Evolutionary conservation across 2,329 filamentous ascomycete genomes (phyloP).

Genomic region (Leptographium radiaticola): DNA sequence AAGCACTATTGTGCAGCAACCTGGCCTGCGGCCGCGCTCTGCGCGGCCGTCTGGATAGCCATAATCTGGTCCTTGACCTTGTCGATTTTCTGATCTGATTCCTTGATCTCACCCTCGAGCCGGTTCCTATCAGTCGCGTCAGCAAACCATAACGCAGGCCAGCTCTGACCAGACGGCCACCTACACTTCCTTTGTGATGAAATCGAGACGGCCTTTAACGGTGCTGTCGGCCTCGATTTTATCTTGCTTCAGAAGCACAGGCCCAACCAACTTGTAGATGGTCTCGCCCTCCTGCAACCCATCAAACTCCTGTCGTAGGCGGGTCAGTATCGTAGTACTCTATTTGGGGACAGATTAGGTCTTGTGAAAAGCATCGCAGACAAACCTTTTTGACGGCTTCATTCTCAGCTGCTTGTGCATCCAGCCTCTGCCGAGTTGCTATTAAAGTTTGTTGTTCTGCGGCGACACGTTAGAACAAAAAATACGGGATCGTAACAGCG

Average conservation of each 20-base stretch:
- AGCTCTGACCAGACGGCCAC: not conserved
- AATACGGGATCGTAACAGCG: not conserved
- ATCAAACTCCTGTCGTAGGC: conserved; percentile 56
- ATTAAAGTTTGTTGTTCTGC: conserved; percentile 69
- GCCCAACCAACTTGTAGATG: conserved; percentile 93
- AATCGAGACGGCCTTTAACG: conserved; percentile 81
- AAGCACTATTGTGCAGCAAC: conserved; percentile 10
- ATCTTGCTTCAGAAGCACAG: conserved; percentile 89
- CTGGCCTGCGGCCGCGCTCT: conserved; percentile 18
- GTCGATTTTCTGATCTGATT: conserved; percentile 42
- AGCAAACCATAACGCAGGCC: not conserved
- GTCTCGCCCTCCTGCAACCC: conserved; percentile 66
- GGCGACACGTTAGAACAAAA: not conserved
- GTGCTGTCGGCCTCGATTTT: conserved; percentile 80
- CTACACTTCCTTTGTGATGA: conserved; percentile 88
- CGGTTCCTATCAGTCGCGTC: conserved; percentile 13
- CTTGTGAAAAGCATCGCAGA: not conserved
- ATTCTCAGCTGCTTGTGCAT: conserved; percentile 91
- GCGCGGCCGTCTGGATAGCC: conserved; percentile 37
- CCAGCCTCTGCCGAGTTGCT: conserved; percentile 74
- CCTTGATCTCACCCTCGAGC: conserved; percentile 39
- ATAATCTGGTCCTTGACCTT: conserved; percentile 48
- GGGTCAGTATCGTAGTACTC: too few relatives aligned
- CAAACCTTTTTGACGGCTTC: conserved; percentile 66
- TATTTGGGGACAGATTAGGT: too few relatives aligned